Evolutionary conservation across 768 basidiomycete species (phyloP).

Genomic region (Pleurotus salmoneostramineus): DNA sequence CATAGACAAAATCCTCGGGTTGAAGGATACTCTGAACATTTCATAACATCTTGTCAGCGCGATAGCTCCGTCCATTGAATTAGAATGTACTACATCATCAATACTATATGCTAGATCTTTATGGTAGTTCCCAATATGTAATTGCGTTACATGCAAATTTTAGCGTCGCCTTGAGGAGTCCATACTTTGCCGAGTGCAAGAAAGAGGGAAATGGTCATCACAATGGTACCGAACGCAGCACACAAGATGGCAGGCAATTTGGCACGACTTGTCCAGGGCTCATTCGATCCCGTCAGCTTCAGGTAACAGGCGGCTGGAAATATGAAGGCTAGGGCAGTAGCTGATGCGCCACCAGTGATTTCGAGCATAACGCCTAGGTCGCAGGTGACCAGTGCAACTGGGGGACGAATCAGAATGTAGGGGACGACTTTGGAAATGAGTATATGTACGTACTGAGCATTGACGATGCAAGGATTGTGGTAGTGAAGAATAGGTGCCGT

Average conservation of each 20-base stretch:
- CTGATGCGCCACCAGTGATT: slow-evolving; percentile 95
- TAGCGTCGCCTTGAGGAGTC: slow-evolving; percentile 66
- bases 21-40: slow-evolving; percentile 30
- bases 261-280: slow-evolving; percentile 63
- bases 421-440: neutral
- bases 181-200: slow-evolving; percentile 78
- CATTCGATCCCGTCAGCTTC: slow-evolving; percentile 54
- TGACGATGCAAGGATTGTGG: slow-evolving; percentile 72
- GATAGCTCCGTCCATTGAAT: slow-evolving; percentile 4
- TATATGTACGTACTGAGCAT: slow-evolving; percentile 63
- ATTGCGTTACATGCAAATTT: slow-evolving; percentile 54
- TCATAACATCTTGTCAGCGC: neutral
- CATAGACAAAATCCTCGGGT: slow-evolving; percentile 51
- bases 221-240: slow-evolving; percentile 67
- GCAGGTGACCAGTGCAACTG: slow-evolving; percentile 90
- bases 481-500: slow-evolving; percentile 90
- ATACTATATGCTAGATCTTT: slow-evolving; percentile 9
- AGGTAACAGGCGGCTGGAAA: slow-evolving; percentile 87
- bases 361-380: slow-evolving; percentile 98
- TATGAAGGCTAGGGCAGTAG: slow-evolving; percentile 89
- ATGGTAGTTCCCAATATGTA: neutral
- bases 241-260: slow-evolving; percentile 78
- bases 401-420: neutral
- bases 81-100: slow-evolving; percentile 15
- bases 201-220: slow-evolving; percentile 74